Evolutionary conservation across 164 flowering plant genomes (phyloP).

Genomic region (Taxillus chinensis): DNA sequence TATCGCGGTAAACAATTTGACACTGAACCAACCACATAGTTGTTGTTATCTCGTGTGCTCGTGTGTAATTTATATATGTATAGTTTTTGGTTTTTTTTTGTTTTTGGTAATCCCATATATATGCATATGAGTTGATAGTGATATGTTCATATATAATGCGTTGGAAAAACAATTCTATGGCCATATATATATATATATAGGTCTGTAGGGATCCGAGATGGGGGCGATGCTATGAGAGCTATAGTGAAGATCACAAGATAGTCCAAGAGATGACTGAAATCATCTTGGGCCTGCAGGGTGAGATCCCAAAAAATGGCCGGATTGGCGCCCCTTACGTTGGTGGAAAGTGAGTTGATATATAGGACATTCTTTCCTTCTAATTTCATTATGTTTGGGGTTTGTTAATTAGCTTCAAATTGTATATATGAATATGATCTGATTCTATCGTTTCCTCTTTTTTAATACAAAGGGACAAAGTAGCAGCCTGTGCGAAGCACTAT

Average conservation of each 20-base stretch:
- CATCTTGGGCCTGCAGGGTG: slow-evolving; percentile 14
- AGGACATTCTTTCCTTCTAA: too few relatives aligned
- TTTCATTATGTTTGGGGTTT: too few relatives aligned
- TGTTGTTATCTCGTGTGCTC: too few relatives aligned
- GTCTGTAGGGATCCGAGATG: slow-evolving; percentile 21
- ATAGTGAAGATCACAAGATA: slow-evolving; percentile 13
- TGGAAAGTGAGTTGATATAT: slow-evolving; percentile 14
- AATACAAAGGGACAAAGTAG: neutral
- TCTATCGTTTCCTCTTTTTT: neutral
- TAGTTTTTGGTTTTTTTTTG: neutral
- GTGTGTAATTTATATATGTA: neutral
- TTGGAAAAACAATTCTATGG: too few relatives aligned
- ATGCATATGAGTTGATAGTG: too few relatives aligned
- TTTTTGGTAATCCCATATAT: neutral
- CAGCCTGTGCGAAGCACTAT: slow-evolving; percentile 5
- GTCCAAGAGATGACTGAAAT: slow-evolving; percentile 12
- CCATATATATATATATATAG: slow-evolving; percentile 8
- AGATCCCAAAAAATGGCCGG: neutral
- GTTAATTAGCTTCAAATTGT: too few relatives aligned
- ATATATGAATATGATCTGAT: too few relatives aligned
- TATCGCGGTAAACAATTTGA: slow-evolving; percentile 11
- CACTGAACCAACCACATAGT: too few relatives aligned
- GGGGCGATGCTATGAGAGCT: slow-evolving; percentile 22
- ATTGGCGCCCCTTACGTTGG: slow-evolving; percentile 13
- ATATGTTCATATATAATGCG: too few relatives aligned